Base-by-base conservation (phyloP, 169 alveolate species). In the Cryptosporidium meleagridis region DNA sequence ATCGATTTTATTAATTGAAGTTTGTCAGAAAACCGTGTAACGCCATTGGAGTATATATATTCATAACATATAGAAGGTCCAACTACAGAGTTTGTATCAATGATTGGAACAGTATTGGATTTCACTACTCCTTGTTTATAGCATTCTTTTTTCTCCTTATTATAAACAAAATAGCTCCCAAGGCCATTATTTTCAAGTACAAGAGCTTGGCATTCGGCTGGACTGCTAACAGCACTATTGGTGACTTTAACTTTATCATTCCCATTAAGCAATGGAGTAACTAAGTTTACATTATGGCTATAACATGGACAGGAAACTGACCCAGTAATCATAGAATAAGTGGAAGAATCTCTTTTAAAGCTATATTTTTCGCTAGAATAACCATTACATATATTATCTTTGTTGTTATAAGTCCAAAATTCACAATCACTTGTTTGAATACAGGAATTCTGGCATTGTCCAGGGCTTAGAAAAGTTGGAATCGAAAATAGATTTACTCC, bases 391-490 rank as follows among this genome's bases (percentile, higher is more conserved):
- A 80, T 39, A 65, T 80, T 80, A 5, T 35, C 80, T 29, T 62
- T 59, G 55, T 80, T 80, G 29, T 80, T 80, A 51, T 80, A 80
- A 44, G 41, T 59, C 89, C 89, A 80, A 45, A 80, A 80, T 37
- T 62, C 75, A 51, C 89, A 80, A 80, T 80, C 89, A 8, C 48
- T 48, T 2, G 89, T 80, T 29, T 80, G 89, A 65, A 31, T 62
- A 41, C 89, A 80, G 5, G 80, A 21, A 33, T 80, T 44, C 45
- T 80, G 89, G 2, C 89, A 80, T 29, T 80, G 89, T 9, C 75
- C 89, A 62, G 89, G 89, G 48, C 89, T 80, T 23, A 80, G 26
- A 80, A 80, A 80, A 21, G 89, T 80, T 33, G 89, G 89, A 65
- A 80, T 80, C 16, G 89, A 80, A 48, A 80, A 80, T 31, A 80